A percentile compares a stretch with the other conserved stretches of the same genome.
These are phyloP conservation scores for Diphasiastrum complanatum DNA, from an alignment of 83 land plant genomes.

Conservation along the genomic window DNA sequence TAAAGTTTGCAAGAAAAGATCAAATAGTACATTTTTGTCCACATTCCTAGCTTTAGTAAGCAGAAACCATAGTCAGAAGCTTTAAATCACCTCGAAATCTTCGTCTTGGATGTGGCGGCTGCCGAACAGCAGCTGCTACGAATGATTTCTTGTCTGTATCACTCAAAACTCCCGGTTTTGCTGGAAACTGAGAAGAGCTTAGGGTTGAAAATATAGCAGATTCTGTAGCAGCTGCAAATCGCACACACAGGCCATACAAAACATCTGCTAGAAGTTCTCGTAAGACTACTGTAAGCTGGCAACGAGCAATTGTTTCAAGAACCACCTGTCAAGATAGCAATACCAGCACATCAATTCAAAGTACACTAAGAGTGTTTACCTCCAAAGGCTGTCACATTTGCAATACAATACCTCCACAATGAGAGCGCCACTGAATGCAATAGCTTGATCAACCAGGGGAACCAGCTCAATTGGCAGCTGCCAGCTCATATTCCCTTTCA, in stretches of 20 bases:
- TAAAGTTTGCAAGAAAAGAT: too few relatives aligned
- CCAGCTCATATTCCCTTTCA: not conserved
- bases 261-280: conserved; percentile 26
- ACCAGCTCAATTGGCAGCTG: conserved; percentile 2
- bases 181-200: conserved; percentile 20
- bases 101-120: conserved; percentile 22
- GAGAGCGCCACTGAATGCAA: not conserved
- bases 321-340: conserved; percentile 4
- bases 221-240: conserved; percentile 10
- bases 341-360: not conserved
- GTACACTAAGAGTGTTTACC: not conserved
- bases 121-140: conserved; percentile 10
- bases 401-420: conserved; percentile 14
- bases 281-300: conserved; percentile 11
- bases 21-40: not conserved
- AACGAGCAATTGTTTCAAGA: conserved; percentile 1
- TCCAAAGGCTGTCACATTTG: too few relatives aligned
- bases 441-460: conserved; percentile 5
- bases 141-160: conserved; percentile 23
- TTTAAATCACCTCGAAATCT: conserved; percentile 25
- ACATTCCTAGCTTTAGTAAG: not conserved
- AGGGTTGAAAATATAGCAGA: conserved; percentile 7
- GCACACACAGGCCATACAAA: conserved; percentile 23
- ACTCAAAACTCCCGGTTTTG: conserved; percentile 12
- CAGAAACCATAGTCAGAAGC: not conserved